These are phyloP conservation scores for Alternaria metachromatica DNA, from an alignment of 2,329 filamentous ascomycete species.

Conservation along the genomic window DNA sequence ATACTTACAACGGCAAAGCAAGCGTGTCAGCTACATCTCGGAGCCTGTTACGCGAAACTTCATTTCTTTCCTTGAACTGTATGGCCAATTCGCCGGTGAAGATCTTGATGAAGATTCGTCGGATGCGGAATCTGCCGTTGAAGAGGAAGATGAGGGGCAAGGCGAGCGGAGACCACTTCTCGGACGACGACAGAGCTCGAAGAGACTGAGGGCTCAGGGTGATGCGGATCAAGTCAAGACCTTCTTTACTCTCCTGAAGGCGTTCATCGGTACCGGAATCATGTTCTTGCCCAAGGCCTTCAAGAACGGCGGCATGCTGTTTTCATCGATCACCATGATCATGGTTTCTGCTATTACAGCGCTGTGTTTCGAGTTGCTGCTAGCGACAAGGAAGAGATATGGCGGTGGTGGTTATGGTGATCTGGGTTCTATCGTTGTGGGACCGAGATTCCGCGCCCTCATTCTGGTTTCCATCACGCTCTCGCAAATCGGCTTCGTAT, in stretches of 20 bases:
- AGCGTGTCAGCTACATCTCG: conserved; percentile 51
- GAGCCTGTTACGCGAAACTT: conserved; percentile 72
- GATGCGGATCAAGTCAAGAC: conserved; percentile 74
- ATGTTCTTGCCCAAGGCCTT: conserved; percentile 84
- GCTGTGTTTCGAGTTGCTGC: conserved; percentile 73
- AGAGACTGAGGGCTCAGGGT: conserved; percentile 57
- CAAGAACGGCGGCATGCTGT: conserved; percentile 77
- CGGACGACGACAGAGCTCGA: conserved; percentile 61
- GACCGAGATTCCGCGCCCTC: conserved; percentile 66
- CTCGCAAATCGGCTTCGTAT: conserved; percentile 80
- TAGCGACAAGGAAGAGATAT: conserved; percentile 68
- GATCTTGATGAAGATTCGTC: conserved; percentile 61
- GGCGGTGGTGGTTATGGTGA: conserved; percentile 78
- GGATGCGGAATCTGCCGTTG: conserved; percentile 63
- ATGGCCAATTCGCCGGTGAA: conserved; percentile 79
- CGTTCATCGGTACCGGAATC: conserved; percentile 80
- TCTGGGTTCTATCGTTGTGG: conserved; percentile 65
- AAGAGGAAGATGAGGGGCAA: conserved; percentile 56
- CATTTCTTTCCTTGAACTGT: conserved; percentile 76
- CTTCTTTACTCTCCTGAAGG: conserved; percentile 80
- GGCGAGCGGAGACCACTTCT: conserved; percentile 68
- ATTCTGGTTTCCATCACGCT: conserved; percentile 74
- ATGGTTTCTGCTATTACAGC: conserved; percentile 70
- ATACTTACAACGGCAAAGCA: conserved; percentile 54
- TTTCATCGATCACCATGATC: conserved; percentile 73